Conservation (phyloP, 805 yeast species). For the Brettanomyces custersianus region DNA sequence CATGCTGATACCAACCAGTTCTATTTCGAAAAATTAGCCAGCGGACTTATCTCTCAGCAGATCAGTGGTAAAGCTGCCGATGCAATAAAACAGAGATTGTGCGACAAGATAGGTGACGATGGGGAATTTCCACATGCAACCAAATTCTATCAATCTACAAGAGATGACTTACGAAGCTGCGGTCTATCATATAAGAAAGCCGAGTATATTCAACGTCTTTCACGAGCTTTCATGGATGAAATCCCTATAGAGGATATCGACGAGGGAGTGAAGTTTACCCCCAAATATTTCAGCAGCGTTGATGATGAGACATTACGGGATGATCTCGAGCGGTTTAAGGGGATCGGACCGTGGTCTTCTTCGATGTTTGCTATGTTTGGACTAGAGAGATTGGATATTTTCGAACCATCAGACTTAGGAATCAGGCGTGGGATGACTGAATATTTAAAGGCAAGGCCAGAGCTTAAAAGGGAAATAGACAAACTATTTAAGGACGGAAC, state of each 20-base stretch:
- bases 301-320: conserved; percentile 9
- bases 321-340: conserved; percentile 37
- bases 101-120: conserved; percentile 8
- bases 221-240: conserved; percentile 38
- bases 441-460: conserved; percentile 49
- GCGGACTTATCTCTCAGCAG: conserved; percentile 61
- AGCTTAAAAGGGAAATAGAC: conserved; percentile 36
- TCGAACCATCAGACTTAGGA: conserved; percentile 76
- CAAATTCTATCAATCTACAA: conserved; percentile 29
- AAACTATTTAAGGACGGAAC: conserved; percentile 24
- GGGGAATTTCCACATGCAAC: conserved; percentile 43
- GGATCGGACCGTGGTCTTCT: conserved; percentile 81
- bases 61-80: conserved; percentile 75
- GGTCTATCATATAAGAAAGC: conserved; percentile 68
- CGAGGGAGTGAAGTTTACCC: conserved; percentile 10
- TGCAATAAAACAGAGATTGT: conserved; percentile 40
- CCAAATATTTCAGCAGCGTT: conserved; percentile 11
- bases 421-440: conserved; percentile 70
- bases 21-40: conserved; percentile 33
- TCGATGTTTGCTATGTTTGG: conserved; percentile 79
- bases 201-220: conserved; percentile 48
- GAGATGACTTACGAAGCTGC: conserved; percentile 44
- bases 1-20: conserved; percentile 1
- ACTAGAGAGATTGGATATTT: conserved; percentile 56
- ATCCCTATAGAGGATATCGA: conserved; percentile 6